Conservation (phyloP, 208 protist species). For the Leptomonas pyrrhocoris region DNA sequence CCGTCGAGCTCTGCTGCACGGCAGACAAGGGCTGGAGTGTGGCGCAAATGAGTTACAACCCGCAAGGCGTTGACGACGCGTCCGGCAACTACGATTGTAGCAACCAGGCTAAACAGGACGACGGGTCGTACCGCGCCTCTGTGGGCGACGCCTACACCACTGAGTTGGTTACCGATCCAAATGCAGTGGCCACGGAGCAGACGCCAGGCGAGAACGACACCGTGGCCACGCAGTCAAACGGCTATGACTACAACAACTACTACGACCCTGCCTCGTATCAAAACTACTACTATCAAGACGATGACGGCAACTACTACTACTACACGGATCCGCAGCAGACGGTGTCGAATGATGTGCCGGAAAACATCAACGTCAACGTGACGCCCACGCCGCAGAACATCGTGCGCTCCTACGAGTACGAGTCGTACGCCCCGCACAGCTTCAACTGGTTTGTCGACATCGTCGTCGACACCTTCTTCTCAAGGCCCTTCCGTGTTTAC, state of each 20-base stretch:
- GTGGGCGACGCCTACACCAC: slow-evolving; percentile 23
- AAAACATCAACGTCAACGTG: slow-evolving; percentile 27
- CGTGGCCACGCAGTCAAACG: slow-evolving; percentile 26
- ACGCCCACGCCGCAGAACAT: slow-evolving; percentile 38
- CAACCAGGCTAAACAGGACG: slow-evolving; percentile 24
- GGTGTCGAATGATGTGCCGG: slow-evolving; percentile 28
- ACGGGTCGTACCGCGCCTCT: slow-evolving; percentile 18
- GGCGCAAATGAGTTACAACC: slow-evolving; percentile 6
- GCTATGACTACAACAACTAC: slow-evolving; percentile 36
- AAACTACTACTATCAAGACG: slow-evolving; percentile 80
- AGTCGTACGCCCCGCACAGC: slow-evolving; percentile 68
- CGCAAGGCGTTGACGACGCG: background rate
- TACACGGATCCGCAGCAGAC: slow-evolving; percentile 44
- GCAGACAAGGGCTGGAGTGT: background rate
- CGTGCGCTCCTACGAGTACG: slow-evolving; percentile 72
- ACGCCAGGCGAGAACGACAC: slow-evolving; percentile 34
- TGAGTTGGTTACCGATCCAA: slow-evolving; percentile 18
- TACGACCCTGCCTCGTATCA: slow-evolving; percentile 61
- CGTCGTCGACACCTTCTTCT: slow-evolving; percentile 81
- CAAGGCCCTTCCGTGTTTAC: slow-evolving; percentile 69
- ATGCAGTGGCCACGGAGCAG: slow-evolving; percentile 11
- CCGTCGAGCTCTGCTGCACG: background rate
- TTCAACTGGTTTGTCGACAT: slow-evolving; percentile 81
- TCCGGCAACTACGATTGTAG: slow-evolving; percentile 14
- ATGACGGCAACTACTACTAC: slow-evolving; percentile 80